Percentiles rank a stretch among this genome's conserved stretches.
Evolutionary conservation across 2,329 filamentous ascomycete species (phyloP).

Genomic region (Malbranchea cinnamomea): DNA sequence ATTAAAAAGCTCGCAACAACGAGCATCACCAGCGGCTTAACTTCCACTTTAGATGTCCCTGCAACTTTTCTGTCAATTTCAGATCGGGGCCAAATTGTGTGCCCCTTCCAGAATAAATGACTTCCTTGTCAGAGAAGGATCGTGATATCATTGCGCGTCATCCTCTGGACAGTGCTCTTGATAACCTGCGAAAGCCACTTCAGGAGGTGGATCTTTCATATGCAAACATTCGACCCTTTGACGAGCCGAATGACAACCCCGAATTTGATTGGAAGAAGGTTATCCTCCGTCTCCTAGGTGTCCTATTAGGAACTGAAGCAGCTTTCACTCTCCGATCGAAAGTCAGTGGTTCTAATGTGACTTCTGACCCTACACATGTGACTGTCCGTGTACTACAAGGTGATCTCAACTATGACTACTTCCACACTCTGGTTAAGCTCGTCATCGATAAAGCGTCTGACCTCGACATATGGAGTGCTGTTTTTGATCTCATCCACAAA

Average conservation of each 20-base stretch:
- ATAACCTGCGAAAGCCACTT: conserved; percentile 3
- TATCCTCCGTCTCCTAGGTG: conserved; percentile 5
- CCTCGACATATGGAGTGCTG: conserved; percentile 7
- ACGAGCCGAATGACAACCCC: conserved; percentile 4
- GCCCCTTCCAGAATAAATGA: too few relatives aligned
- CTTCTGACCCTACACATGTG: conserved; percentile 5
- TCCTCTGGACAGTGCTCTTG: conserved; percentile 2
- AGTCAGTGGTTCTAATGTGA: conserved; percentile 3
- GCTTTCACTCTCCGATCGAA: conserved; percentile 7
- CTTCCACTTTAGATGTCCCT: too few relatives aligned
- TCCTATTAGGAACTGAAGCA: conserved; percentile 4
- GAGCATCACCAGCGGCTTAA: too few relatives aligned
- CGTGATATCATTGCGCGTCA: conserved; percentile 3
- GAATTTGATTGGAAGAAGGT: conserved; percentile 2
- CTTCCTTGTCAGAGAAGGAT: conserved; percentile 5
- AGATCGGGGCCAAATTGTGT: too few relatives aligned
- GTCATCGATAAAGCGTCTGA: conserved; percentile 5
- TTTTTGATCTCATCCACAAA: conserved; percentile 4
- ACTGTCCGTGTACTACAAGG: conserved; percentile 1
- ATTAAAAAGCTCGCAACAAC: too few relatives aligned
- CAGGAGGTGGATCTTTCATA: conserved; percentile 6
- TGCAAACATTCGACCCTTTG: conserved; percentile 2
- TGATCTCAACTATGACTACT: conserved; percentile 4
- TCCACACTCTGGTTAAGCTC: background rate
- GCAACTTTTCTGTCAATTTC: too few relatives aligned